These are phyloP conservation scores for Cornus kousa DNA, from an alignment of 148 eudicot species.

Conservation along the genomic window DNA sequence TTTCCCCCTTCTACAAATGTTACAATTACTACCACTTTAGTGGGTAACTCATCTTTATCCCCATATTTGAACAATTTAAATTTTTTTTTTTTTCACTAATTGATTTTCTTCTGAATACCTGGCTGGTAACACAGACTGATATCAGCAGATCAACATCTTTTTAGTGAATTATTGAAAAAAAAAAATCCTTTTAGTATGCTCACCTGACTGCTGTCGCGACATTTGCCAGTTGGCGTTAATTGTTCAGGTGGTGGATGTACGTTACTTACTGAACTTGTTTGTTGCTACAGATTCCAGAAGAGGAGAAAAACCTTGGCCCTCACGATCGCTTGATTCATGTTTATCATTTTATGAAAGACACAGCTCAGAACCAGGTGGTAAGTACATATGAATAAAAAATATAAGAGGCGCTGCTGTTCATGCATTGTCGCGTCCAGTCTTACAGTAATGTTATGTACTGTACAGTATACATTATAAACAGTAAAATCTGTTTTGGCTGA, in stretches of 20 bases:
- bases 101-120: not conserved
- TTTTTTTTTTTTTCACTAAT: not conserved
- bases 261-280: constrained; percentile 1
- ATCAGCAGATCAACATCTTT: not conserved
- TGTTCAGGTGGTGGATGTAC: not conserved
- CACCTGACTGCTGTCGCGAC: not conserved
- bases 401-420: not conserved
- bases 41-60: not conserved
- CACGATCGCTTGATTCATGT: constrained; percentile 89
- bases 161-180: no score
- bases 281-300: constrained; percentile 77
- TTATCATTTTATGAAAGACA: constrained; percentile 89
- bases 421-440: not conserved
- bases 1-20: not conserved
- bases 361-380: constrained; percentile 84
- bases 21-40: not conserved
- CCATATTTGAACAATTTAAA: not conserved
- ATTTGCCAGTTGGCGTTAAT: not conserved
- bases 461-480: not conserved
- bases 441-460: not conserved
- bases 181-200: not conserved
- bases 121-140: not conserved
- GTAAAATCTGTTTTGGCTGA: not conserved
- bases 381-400: constrained; percentile 1
- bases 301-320: constrained; percentile 83